Percentiles rank a stretch among this genome's conserved stretches.
Evolutionary conservation across 1,284 basidiomycete species (phyloP).

Genomic region (Termitomyces sp.): DNA sequence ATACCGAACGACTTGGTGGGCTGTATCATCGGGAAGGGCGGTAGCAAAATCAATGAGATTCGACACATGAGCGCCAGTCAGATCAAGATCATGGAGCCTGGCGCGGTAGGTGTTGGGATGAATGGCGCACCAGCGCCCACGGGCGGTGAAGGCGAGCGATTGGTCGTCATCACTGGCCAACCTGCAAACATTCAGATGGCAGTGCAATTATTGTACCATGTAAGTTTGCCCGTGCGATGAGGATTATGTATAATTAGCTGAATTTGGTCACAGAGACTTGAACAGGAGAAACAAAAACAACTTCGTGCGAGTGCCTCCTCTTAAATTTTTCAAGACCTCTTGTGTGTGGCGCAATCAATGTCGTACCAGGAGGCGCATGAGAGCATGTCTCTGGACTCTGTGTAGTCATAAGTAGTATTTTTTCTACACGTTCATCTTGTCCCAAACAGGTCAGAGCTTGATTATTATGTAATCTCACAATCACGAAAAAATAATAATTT

Average conservation of each 20-base stretch:
- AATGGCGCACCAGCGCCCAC: conserved; percentile 64
- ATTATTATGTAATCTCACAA: conserved; percentile 5
- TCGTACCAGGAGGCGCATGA: conserved; percentile 1
- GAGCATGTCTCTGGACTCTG: conserved; percentile 12
- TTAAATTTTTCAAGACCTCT: background rate
- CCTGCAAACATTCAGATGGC: conserved; percentile 96
- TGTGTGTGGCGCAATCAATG: conserved; percentile 1
- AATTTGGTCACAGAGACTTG: conserved; percentile 55
- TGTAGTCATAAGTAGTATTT: conserved; percentile 4
- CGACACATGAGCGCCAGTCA: conserved; percentile 90
- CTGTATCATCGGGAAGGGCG: conserved; percentile 98
- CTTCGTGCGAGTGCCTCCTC: conserved; percentile 37
- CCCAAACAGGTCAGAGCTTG: conserved; percentile 1
- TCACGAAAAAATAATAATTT: conserved; percentile 5
- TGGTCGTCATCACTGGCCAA: conserved; percentile 93
- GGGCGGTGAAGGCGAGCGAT: conserved; percentile 76
- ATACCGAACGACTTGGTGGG: conserved; percentile 98
- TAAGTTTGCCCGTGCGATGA: conserved; percentile 35
- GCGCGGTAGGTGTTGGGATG: conserved; percentile 63
- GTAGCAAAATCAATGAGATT: conserved; percentile 99
- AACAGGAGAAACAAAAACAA: conserved; percentile 86
- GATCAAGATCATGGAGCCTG: conserved; percentile 99
- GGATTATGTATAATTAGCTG: conserved; percentile 4
- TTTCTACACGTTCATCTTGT: background rate
- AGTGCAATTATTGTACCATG: conserved; percentile 88